These are phyloP conservation scores for Metschnikowia arizonensis DNA, from an alignment of 805 yeast genomes.

Conservation along the genomic window DNA sequence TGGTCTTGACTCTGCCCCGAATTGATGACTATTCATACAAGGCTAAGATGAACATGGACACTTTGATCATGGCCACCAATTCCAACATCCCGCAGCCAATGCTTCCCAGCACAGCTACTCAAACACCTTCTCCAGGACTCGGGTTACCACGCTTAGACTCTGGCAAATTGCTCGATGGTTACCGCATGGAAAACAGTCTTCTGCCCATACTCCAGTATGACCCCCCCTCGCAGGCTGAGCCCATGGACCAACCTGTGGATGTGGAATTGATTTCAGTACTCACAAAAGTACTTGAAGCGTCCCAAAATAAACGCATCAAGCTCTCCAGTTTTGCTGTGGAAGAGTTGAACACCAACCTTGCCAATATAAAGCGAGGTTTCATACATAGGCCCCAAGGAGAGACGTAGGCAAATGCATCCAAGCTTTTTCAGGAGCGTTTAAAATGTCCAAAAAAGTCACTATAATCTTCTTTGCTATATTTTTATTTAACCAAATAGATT, in stretches of 20 bases:
- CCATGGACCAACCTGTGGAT: slow-evolving; percentile 4
- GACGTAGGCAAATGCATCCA: no score
- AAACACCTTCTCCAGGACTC: not conserved
- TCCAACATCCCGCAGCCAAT: slow-evolving; percentile 1
- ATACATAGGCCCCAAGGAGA: slow-evolving; percentile 1
- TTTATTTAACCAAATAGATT: not conserved
- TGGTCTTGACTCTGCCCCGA: slow-evolving; percentile 7
- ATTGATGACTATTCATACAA: not conserved
- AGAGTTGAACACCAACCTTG: slow-evolving; percentile 27
- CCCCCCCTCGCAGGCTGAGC: not conserved
- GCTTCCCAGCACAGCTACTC: not conserved
- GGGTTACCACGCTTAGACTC: not conserved
- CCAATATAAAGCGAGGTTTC: slow-evolving; percentile 13
- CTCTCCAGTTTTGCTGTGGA: slow-evolving; percentile 20
- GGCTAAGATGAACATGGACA: slow-evolving; percentile 2
- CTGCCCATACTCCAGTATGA: slow-evolving; percentile 1
- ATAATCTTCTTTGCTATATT: no score
- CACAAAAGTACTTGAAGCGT: slow-evolving; percentile 21
- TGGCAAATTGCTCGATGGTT: not conserved
- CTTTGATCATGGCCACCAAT: slow-evolving; percentile 3
- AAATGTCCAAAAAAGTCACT: no score
- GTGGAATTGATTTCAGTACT: slow-evolving; percentile 16
- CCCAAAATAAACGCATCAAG: slow-evolving; percentile 17
- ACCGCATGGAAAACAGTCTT: not conserved
- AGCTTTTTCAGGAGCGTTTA: no score